These are phyloP conservation scores for Geranium incanum DNA, from an alignment of 441 rosid species.

Conservation along the genomic window DNA sequence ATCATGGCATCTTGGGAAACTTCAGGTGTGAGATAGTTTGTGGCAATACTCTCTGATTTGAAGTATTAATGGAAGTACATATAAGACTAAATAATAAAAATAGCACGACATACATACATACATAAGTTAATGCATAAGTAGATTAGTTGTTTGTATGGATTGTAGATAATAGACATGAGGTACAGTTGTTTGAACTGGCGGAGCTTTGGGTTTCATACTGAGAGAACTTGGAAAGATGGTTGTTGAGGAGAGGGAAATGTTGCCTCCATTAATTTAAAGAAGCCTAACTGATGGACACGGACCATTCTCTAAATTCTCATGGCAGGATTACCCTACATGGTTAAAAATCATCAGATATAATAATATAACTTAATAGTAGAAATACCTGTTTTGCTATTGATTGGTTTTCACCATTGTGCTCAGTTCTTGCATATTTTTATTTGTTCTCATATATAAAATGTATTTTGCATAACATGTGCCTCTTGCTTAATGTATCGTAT, in stretches of 20 bases:
- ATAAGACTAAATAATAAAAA: neutral
- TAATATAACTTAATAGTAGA: too few species aligned
- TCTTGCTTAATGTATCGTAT: neutral
- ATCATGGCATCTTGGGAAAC: conserved; percentile 74
- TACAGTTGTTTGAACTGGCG: neutral
- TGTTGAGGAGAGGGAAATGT: too few species aligned
- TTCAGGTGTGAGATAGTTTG: conserved; percentile 39
- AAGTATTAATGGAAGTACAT: neutral
- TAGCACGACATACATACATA: neutral
- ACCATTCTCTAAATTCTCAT: too few species aligned
- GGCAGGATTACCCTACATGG: too few species aligned
- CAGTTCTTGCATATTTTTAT: neutral
- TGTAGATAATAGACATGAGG: neutral
- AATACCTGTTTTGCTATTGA: too few species aligned
- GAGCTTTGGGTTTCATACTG: neutral
- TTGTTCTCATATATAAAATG: too few species aligned
- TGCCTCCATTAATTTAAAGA: too few species aligned
- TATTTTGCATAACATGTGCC: neutral
- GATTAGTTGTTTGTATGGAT: neutral
- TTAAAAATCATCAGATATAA: too few species aligned
- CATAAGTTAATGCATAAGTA: too few species aligned
- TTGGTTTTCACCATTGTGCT: too few species aligned
- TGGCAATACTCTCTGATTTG: neutral
- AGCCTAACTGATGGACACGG: too few species aligned
- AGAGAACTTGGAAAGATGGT: too few species aligned